phyloP scores from a whole-genome alignment of 78 protist genomes.

The Dictyostelium purpureum region DNA sequence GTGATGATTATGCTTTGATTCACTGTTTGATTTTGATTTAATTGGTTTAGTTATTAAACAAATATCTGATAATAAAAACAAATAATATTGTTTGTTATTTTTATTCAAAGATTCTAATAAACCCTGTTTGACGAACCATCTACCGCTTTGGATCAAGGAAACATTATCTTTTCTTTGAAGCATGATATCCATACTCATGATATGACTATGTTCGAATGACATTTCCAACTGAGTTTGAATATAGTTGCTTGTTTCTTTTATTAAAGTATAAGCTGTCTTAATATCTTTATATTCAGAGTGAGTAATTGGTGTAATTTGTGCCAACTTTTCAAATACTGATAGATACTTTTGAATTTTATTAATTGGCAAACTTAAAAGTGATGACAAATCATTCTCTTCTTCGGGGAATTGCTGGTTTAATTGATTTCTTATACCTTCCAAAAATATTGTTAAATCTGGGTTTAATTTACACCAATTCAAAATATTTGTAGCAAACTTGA shows the following conservation, averaged over 20 bases:
- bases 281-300: conserved; percentile 37
- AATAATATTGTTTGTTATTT: conserved; percentile 2
- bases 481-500: conserved; percentile 51
- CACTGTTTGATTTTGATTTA: conserved; percentile 52
- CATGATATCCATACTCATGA: conserved; percentile 57
- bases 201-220: conserved; percentile 45
- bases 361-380: conserved; percentile 51
- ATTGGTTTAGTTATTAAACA: conserved; percentile 30
- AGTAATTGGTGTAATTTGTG: conserved; percentile 21
- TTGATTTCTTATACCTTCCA: background rate
- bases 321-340: conserved; percentile 24
- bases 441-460: conserved; percentile 37
- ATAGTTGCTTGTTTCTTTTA: conserved; percentile 23
- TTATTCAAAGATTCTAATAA: background rate
- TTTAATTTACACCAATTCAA: conserved; percentile 46
- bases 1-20: too few species aligned
- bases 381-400: conserved; percentile 32
- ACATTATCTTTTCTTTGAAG: conserved; percentile 7
- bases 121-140: conserved; percentile 54
- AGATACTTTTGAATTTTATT: conserved; percentile 54
- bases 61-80: conserved; percentile 41
- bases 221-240: conserved; percentile 69
- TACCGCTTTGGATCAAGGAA: conserved; percentile 30
- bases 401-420: background rate
- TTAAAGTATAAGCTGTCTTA: conserved; percentile 3